Evolutionary conservation across 352 stramenopile genomes (phyloP), one percentile per base, ranked within the genome.

Genomic region (Globisporangium emineosum): DNA sequence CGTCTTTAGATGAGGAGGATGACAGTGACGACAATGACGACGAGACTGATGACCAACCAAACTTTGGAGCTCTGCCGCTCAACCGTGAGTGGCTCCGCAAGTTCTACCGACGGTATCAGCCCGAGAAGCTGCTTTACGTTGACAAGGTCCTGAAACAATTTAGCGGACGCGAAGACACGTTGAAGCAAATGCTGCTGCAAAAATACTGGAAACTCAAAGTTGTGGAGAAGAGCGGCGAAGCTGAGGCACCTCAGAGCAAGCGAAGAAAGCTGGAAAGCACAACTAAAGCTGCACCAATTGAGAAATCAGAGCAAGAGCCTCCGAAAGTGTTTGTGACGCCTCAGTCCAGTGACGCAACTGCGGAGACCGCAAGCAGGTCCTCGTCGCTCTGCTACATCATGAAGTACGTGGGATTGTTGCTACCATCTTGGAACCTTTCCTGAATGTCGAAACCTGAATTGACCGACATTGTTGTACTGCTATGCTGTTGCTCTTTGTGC

Each of bases 111-210:
- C 40, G 67, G n/a, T 57, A 83, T 29, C 78, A 91, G 19, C 81
- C 77, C 53, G 74, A 73, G 7, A 90, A 88, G 49, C 29, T 84
- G 1, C 15, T 60, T 6, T 72, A 84, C 37, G 64, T 81, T 1
- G 77, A 85, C 51, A 70, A 69, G 52, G 74, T 91, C 27, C 62
- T 91, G 15, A 69, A 80, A 13, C 79, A 89, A 42, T 91, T 89
- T 64, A 75, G 71, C 15, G 79, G 78, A 4, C 72, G 83, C 51
- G 81, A 90, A 74, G 81, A 90, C 21, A 75, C 71, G 15, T 73
- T 91, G 7, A 81, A 88, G 59, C 43, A 63, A 32, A 87, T 90
- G 79, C 68, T 91, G 3, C 37, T 84, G 19, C 58, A 67, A 25
- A 91, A 91, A 53, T 90, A 91, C 63, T 60, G 42, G 13, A 60